Percentiles rank a stretch among this genome's conserved stretches.
These are phyloP conservation scores for Epichloe elymi DNA, from an alignment of 2,329 filamentous ascomycete genomes.

Conservation along the genomic window DNA sequence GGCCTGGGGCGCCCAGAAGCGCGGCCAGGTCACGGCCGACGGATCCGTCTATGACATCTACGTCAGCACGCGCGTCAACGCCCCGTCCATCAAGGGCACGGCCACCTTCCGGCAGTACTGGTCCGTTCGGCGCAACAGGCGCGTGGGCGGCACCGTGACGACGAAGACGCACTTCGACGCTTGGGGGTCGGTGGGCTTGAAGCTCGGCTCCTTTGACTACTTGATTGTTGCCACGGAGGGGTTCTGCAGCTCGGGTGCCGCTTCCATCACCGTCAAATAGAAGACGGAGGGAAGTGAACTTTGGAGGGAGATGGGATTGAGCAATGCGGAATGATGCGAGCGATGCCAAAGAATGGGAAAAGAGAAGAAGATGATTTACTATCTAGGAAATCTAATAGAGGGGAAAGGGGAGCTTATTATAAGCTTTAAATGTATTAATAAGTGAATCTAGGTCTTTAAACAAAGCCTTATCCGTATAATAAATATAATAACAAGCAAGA, in stretches of 20 bases:
- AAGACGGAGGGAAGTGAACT: too few relatives aligned
- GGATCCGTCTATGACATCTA: conserved; percentile 26
- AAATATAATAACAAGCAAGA: too few relatives aligned
- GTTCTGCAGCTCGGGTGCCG: conserved; percentile 34
- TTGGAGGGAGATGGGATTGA: too few relatives aligned
- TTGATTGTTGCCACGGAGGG: conserved; percentile 42
- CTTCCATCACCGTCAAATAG: not conserved
- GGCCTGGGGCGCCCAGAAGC: conserved; percentile 17
- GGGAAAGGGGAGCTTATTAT: too few relatives aligned
- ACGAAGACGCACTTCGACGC: conserved; percentile 20
- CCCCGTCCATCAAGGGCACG: conserved; percentile 35
- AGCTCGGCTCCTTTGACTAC: conserved; percentile 36
- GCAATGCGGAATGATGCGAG: too few relatives aligned
- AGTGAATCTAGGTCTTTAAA: too few relatives aligned
- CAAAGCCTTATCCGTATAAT: too few relatives aligned
- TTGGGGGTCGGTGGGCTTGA: conserved; percentile 27
- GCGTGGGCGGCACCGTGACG: conserved; percentile 31
- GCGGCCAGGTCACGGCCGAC: conserved; percentile 23
- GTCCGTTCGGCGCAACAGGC: not conserved
- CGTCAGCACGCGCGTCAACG: conserved; percentile 24
- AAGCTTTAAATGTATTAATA: too few relatives aligned
- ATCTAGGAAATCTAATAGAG: too few relatives aligned
- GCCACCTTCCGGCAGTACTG: conserved; percentile 36
- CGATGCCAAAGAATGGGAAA: too few relatives aligned
- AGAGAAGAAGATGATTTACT: too few relatives aligned